Conservation (phyloP, 441 rosid species). For the Erodium moschatum region DNA sequence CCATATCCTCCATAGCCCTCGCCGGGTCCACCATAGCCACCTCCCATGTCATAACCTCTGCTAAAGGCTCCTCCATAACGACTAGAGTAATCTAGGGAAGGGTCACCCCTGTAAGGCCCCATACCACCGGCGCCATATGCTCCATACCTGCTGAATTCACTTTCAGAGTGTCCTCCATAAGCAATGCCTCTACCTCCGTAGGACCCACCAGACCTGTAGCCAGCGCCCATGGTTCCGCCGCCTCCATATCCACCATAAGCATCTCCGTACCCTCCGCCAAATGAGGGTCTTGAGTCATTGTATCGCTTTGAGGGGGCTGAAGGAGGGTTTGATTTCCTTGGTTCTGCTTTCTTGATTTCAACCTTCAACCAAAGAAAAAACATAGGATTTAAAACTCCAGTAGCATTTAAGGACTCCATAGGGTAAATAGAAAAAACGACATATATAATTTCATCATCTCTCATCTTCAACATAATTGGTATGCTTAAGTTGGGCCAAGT, state of each 20-base stretch:
- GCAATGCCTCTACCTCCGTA: conserved; percentile 59
- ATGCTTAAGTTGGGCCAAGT: too few species aligned
- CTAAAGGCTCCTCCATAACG: conserved; percentile 69
- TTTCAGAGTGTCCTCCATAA: conserved; percentile 58
- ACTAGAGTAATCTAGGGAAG: conserved; percentile 63
- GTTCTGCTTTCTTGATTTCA: conserved; percentile 97
- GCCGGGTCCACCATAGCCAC: conserved; percentile 36
- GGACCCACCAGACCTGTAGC: conserved; percentile 58
- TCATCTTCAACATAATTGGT: too few species aligned
- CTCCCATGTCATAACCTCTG: conserved; percentile 71
- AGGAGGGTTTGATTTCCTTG: conserved; percentile 70
- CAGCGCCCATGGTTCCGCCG: conserved; percentile 27
- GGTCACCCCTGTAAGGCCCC: conserved; percentile 69
- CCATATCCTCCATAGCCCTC: conserved; percentile 45
- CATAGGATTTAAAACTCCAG: too few species aligned
- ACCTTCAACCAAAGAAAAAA: conserved; percentile 39
- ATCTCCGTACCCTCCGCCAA: conserved; percentile 58
- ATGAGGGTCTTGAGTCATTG: conserved; percentile 57
- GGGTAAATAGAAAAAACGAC: background rate
- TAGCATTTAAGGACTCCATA: background rate
- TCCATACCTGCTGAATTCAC: conserved; percentile 52
- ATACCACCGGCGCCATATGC: conserved; percentile 49
- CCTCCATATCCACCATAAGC: conserved; percentile 65
- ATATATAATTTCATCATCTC: too few species aligned
- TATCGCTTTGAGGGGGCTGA: conserved; percentile 57